A percentile compares a stretch with the other conserved stretches of the same genome.
Evolutionary conservation across 306 rosid species (phyloP).

Genomic region (Casuarina glauca): DNA sequence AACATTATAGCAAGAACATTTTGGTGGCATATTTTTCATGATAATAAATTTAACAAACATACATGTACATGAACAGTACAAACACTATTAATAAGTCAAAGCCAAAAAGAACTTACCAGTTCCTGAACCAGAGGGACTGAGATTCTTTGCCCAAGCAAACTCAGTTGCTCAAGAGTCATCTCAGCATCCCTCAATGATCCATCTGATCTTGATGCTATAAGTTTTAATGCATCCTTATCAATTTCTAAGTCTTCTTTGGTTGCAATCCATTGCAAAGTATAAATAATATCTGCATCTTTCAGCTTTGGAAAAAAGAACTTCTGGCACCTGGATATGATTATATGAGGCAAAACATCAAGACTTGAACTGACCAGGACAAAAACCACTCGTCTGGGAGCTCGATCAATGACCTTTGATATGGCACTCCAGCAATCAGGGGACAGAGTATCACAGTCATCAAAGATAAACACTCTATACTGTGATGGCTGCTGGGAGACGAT

Average conservation of each 20-base stretch:
- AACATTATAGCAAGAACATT: background rate
- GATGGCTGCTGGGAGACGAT: conserved; percentile 71
- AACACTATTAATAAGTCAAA: background rate
- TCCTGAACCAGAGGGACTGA: conserved; percentile 95
- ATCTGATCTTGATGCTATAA: conserved; percentile 91
- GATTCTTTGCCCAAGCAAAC: conserved; percentile 92
- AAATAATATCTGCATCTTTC: conserved; percentile 84
- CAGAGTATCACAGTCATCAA: conserved; percentile 87
- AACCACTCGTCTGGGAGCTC: conserved; percentile 95
- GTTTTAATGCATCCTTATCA: conserved; percentile 93
- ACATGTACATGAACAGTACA: conserved; percentile 24
- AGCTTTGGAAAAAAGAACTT: conserved; percentile 94
- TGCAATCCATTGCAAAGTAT: conserved; percentile 78
- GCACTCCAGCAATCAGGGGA: conserved; percentile 90
- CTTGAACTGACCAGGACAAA: conserved; percentile 94
- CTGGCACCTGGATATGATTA: conserved; percentile 97
- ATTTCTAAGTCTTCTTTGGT: conserved; percentile 81
- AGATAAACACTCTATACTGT: conserved; percentile 80
- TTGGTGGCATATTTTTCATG: background rate
- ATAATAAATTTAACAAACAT: background rate
- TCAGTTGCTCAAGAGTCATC: conserved; percentile 97
- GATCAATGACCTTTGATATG: conserved; percentile 93
- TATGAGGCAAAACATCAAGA: conserved; percentile 96
- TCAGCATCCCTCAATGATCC: conserved; percentile 98
- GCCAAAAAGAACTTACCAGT: conserved; percentile 54